These are phyloP conservation scores for Helotiales sp. DNA, from an alignment of 2,329 filamentous ascomycete genomes.

Conservation along the genomic window DNA sequence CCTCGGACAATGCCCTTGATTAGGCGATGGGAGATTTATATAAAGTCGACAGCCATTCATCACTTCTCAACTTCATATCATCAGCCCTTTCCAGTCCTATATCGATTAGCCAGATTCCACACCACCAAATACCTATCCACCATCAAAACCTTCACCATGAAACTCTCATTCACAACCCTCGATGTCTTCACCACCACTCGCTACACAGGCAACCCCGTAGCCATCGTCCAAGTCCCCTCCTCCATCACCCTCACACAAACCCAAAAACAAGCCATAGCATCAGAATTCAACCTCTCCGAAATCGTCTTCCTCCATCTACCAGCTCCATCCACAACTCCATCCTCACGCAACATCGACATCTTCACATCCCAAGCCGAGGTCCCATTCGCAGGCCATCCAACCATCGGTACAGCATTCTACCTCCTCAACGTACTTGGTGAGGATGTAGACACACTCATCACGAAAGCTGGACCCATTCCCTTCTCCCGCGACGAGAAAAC, in stretches of 20 bases:
- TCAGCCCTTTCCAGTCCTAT: not conserved
- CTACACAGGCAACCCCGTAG: constrained; percentile 60
- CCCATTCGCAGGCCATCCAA: constrained; percentile 58
- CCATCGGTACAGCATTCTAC: constrained; percentile 55
- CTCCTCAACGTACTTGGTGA: constrained; percentile 37
- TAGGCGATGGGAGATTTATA: not conserved
- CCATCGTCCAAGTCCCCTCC: constrained; percentile 53
- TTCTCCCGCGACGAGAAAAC: constrained; percentile 6
- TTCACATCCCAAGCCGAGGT: constrained; percentile 55
- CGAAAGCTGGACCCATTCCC: constrained; percentile 49
- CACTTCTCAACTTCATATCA: not conserved
- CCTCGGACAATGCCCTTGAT: not conserved
- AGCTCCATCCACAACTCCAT: constrained; percentile 25
- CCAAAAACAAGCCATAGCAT: constrained; percentile 58
- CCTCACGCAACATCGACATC: constrained; percentile 48
- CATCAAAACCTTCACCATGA: constrained; percentile 3
- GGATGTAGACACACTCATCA: constrained; percentile 27
- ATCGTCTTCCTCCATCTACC: constrained; percentile 58
- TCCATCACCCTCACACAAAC: constrained; percentile 43
- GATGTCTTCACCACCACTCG: constrained; percentile 57
- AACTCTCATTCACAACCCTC: constrained; percentile 48
- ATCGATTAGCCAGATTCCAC: not conserved
- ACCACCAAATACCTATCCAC: not conserved
- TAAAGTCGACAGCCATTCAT: not conserved
- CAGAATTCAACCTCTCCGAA: constrained; percentile 65